A percentile compares a stretch with the other conserved stretches of the same genome.
Conservation (phyloP, 257 asterid genomes). For the Scutellaria minor region DNA sequence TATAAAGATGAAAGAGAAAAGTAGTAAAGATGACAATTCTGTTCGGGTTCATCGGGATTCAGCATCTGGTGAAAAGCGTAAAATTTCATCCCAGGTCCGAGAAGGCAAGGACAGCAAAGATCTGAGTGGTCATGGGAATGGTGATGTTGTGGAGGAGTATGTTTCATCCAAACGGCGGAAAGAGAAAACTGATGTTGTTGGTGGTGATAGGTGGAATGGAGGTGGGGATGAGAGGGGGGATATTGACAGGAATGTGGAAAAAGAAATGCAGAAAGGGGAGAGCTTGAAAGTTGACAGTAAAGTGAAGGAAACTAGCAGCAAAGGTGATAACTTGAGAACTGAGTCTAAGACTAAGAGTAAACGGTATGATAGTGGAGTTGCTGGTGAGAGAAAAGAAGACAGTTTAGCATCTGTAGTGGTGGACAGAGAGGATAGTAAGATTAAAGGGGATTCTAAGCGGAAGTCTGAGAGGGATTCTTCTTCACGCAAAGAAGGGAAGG, state of each 20-base stretch:
- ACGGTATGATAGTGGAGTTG: slow-evolving; percentile 61
- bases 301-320: slow-evolving; percentile 54
- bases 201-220: slow-evolving; percentile 83
- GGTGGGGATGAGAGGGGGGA: slow-evolving; percentile 67
- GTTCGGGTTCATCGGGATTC: slow-evolving; percentile 64
- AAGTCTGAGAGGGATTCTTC: slow-evolving; percentile 83
- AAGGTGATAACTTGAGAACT: slow-evolving; percentile 53
- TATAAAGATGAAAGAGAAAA: slow-evolving; percentile 61
- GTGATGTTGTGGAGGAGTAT: slow-evolving; percentile 71
- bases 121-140: slow-evolving; percentile 65
- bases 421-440: slow-evolving; percentile 71
- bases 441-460: slow-evolving; percentile 77
- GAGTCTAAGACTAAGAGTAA: slow-evolving; percentile 73
- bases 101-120: slow-evolving; percentile 69
- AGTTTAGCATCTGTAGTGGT: slow-evolving; percentile 42
- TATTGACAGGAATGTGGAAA: slow-evolving; percentile 49
- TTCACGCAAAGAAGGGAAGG: slow-evolving; percentile 72
- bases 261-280: slow-evolving; percentile 54
- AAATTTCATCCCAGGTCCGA: slow-evolving; percentile 57
- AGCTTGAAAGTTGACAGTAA: slow-evolving; percentile 56
- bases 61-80: slow-evolving; percentile 88
- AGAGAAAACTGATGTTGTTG: slow-evolving; percentile 60
- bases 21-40: slow-evolving; percentile 54
- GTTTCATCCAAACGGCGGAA: slow-evolving; percentile 78
- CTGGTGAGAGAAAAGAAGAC: slow-evolving; percentile 67